A percentile compares a stretch with the other conserved stretches of the same genome.
These are phyloP conservation scores for Uronychia setigera DNA, from an alignment of 73 alveolate species.

Conservation along the genomic window DNA sequence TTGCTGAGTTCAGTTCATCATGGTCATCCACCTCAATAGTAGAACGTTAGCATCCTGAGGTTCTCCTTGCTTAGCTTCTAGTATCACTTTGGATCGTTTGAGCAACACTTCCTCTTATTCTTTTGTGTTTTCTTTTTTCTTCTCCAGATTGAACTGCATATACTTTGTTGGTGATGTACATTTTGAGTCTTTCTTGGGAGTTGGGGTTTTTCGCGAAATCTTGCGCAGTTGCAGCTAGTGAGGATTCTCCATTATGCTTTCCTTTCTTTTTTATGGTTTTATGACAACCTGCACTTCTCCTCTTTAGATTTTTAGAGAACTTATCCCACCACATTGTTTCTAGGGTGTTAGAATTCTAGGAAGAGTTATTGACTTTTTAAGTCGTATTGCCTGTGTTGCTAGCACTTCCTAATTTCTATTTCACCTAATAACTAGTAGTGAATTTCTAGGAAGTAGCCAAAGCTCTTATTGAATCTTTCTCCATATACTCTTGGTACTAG, in stretches of 20 bases:
- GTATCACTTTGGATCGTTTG: no score
- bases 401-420: no score
- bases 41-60: no score
- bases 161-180: neutral
- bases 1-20: no score
- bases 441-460: neutral
- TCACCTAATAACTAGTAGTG: neutral
- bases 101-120: no score
- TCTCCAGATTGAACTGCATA: no score
- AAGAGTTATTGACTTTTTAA: neutral
- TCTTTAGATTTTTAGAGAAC: neutral
- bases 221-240: neutral
- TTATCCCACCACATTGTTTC: neutral
- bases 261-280: neutral
- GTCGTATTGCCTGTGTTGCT: no score
- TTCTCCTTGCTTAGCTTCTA: no score
- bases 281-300: neutral
- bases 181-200: neutral
- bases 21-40: no score
- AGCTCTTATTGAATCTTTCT: neutral
- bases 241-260: neutral
- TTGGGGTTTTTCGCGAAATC: neutral
- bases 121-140: no score
- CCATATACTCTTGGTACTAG: neutral
- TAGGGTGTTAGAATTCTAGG: neutral